These are phyloP conservation scores for Solanum bukasovii DNA, from an alignment of 257 asterid species.

Conservation along the genomic window DNA sequence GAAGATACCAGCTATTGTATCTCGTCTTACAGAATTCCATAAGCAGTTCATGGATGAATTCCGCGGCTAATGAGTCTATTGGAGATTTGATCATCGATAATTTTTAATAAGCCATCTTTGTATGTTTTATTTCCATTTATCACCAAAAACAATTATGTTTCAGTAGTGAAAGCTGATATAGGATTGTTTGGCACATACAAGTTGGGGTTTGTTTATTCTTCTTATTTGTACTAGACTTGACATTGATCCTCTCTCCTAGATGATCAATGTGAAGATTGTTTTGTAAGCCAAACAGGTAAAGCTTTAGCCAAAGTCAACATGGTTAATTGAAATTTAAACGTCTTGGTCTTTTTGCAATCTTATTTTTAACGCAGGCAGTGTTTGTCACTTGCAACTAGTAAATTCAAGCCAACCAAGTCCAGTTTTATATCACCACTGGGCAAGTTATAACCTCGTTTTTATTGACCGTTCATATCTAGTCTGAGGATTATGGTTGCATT, in stretches of 20 bases:
- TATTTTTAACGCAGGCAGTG: not conserved
- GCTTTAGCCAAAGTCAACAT: not conserved
- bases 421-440: not conserved
- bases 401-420: not conserved
- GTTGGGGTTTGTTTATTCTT: not conserved
- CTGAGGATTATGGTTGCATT: not conserved
- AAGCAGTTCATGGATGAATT: slow-evolving; percentile 66
- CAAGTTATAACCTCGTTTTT: not conserved
- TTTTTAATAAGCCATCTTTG: not conserved
- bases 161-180: not conserved
- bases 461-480: not conserved
- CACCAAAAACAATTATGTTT: not conserved
- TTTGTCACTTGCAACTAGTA: not conserved
- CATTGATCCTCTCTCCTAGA: not conserved
- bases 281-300: not conserved
- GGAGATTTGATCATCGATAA: not conserved
- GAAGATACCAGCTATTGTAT: slow-evolving; percentile 59
- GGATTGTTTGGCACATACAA: not conserved
- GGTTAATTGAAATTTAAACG: not conserved
- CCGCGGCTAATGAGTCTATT: slow-evolving; percentile 32
- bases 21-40: slow-evolving; percentile 80
- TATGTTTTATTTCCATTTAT: not conserved
- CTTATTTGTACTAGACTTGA: not conserved
- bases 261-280: not conserved
- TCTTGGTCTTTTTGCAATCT: not conserved